Evolutionary conservation across 257 asterid genomes (phyloP).

Genomic region (Lithospermum erythrorhizon): DNA sequence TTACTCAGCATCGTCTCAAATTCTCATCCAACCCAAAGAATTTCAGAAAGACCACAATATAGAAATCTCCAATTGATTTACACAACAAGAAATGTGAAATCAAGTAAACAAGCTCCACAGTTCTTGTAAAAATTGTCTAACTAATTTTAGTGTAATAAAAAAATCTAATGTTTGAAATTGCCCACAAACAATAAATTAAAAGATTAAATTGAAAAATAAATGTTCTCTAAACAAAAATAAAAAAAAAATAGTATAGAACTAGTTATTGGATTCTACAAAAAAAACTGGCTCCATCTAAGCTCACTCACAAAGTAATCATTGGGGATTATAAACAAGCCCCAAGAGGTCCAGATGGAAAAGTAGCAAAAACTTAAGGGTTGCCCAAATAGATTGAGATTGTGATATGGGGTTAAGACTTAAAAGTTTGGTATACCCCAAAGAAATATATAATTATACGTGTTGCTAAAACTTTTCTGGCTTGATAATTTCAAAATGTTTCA

Average conservation of each 20-base stretch:
- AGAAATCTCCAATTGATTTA: slow-evolving; percentile 4
- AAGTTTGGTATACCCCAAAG: background rate
- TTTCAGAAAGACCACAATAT: slow-evolving; percentile 7
- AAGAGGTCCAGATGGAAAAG: slow-evolving; percentile 1
- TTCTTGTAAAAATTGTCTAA: background rate
- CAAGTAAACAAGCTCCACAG: too few species aligned
- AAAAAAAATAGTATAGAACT: too few species aligned
- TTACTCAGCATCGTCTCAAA: slow-evolving; percentile 57
- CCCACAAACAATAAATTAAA: background rate
- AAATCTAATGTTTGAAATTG: background rate
- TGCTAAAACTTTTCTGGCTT: background rate
- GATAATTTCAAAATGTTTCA: too few species aligned
- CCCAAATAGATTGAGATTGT: too few species aligned
- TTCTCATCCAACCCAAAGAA: slow-evolving; percentile 20
- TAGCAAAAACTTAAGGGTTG: background rate
- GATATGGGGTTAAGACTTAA: background rate
- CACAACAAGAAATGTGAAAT: background rate
- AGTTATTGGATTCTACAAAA: too few species aligned
- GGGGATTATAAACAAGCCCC: slow-evolving; percentile 12
- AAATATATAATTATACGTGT: too few species aligned
- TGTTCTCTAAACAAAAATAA: too few species aligned
- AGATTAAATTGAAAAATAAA: too few species aligned
- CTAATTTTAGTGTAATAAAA: background rate
- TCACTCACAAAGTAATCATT: background rate
- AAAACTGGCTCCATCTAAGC: too few species aligned